Base-by-base conservation (phyloP, 495 filamentous ascomycete genomes). In the Neurospora sp. region DNA sequence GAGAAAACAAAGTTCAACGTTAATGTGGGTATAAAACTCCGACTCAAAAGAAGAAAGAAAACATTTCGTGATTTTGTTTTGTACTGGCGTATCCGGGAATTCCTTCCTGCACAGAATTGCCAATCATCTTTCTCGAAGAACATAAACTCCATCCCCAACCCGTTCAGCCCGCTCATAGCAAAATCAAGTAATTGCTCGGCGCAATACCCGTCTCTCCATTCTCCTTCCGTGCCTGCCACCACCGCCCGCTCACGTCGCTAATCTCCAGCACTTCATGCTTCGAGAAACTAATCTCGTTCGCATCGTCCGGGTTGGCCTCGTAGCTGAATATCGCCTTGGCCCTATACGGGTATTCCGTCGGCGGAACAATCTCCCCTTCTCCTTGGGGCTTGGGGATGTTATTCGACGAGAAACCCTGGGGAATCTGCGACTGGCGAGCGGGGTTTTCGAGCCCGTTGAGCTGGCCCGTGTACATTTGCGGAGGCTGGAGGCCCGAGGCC, bases 261-360 rank as follows among this genome's bases (percentile, higher is more conserved):
- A 99, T 95, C 81, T 99, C 95, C 60, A 99, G 86, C 72, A 98
- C 93, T 82, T 99, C 96, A 77, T 98, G 93, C 83, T 98, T 98
- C 69, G 90, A 87, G 87, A 99, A 99, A 76, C 92, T 95, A 75
- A 99, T 98, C 82, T 99, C 96, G 81, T 99, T 98, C 66, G 94
- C 94, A 78, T 99, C 82, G 77, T 98, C 95, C 3, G 96, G 96
- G 80, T 98, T 98, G 72, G 96, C 96, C 79, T 98, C 95, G 83
- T 99, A 99, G 75, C 91, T 94, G 85, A 98, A 99, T 80, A 99
- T 99, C 54, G 96, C 96, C 88, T 98, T 98, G 8, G 96, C 96
- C 37, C 92, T 90, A 81, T 98, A 98, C 10, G 95, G 96, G 83
- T 99, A 99, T 78, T 98, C 96, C 60, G 93, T 95, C 2, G 94